Conservation (phyloP, 306 rosid genomes). For the Heteromeles arbutifolia region DNA sequence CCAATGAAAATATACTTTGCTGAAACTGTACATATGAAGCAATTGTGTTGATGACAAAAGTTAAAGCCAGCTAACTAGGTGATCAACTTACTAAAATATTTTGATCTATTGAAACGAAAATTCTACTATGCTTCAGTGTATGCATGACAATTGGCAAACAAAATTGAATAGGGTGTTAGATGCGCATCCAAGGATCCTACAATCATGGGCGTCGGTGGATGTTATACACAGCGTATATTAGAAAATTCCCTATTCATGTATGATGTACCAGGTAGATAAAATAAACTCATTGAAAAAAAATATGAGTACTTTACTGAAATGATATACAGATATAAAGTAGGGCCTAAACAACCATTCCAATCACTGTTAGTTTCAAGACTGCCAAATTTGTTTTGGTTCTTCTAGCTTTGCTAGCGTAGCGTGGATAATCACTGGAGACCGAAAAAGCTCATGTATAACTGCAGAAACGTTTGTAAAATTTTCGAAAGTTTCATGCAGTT, state of each 20-base stretch:
- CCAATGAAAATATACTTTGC: not conserved
- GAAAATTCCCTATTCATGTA: not conserved
- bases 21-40: not conserved
- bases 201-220: not conserved
- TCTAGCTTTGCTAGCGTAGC: not conserved
- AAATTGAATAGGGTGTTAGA: not conserved
- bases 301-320: not conserved
- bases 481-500: not conserved
- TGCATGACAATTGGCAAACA: not conserved
- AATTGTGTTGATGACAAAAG: not conserved
- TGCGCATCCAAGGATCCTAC: not conserved
- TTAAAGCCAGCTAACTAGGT: not conserved
- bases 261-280: not conserved
- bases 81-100: not conserved
- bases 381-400: not conserved
- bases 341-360: slow-evolving; percentile 14
- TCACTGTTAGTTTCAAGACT: not conserved
- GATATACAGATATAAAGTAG: not conserved
- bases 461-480: not conserved
- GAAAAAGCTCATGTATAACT: not conserved
- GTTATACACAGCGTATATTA: not conserved
- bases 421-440: not conserved
- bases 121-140: not conserved
- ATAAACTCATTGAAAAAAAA: not conserved
- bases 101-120: too few species aligned